phyloP scores from a whole-genome alignment of 2,329 filamentous ascomycete species.

The Paecilomyces fulvus region DNA sequence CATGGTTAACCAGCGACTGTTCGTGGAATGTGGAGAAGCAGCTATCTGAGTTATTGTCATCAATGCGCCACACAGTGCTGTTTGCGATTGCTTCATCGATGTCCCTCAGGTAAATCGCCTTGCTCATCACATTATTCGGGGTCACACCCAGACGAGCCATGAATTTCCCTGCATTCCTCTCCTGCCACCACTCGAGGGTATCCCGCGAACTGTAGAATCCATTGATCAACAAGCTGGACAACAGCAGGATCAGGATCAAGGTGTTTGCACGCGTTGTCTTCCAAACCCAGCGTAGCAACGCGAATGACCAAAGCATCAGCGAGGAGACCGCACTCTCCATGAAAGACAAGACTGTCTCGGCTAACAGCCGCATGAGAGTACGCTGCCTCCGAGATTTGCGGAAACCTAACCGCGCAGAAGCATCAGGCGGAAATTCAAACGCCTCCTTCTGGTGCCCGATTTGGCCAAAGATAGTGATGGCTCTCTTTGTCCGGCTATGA shows the following conservation, averaged over 20 bases:
- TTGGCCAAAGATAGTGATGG: conserved; percentile 41
- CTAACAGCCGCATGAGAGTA: conserved; percentile 59
- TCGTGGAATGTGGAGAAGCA: conserved; percentile 40
- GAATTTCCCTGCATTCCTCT: conserved; percentile 69
- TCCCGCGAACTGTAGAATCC: conserved; percentile 66
- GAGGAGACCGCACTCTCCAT: conserved; percentile 66
- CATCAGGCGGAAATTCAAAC: conserved; percentile 29
- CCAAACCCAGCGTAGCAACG: conserved; percentile 56
- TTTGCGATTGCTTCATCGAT: conserved; percentile 56
- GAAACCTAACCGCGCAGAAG: conserved; percentile 25
- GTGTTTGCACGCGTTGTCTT: conserved; percentile 64
- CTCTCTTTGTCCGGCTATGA: conserved; percentile 41
- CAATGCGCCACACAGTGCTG: conserved; percentile 19
- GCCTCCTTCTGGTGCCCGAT: conserved; percentile 36
- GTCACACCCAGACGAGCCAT: conserved; percentile 74
- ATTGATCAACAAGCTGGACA: conserved; percentile 63
- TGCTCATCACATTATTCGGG: conserved; percentile 73
- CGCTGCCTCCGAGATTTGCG: conserved; percentile 52
- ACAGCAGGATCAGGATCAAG: conserved; percentile 61
- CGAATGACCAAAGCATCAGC: conserved; percentile 68
- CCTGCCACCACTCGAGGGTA: conserved; percentile 72
- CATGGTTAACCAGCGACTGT: conserved; percentile 27
- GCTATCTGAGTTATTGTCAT: conserved; percentile 22
- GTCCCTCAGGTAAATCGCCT: conserved; percentile 74
- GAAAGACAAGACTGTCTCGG: conserved; percentile 65